These are phyloP conservation scores for Penicillium sp. DNA, from an alignment of 2,329 filamentous ascomycete species.

Conservation along the genomic window DNA sequence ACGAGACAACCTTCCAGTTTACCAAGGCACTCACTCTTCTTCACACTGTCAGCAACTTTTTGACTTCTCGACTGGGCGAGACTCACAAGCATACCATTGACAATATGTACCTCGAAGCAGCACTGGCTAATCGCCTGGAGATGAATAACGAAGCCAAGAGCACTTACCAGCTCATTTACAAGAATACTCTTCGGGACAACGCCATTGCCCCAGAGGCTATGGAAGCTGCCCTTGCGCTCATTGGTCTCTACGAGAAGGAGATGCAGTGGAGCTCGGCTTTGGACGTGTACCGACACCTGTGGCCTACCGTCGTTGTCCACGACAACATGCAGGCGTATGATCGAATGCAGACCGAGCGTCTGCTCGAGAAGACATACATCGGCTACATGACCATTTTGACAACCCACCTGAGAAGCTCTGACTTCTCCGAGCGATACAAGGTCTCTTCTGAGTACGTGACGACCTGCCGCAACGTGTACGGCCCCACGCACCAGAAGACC, in stretches of 20 bases:
- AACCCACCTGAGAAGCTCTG: conserved; percentile 42
- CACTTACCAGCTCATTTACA: conserved; percentile 51
- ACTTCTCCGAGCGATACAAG: conserved; percentile 49
- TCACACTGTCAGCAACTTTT: conserved; percentile 36
- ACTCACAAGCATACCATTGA: conserved; percentile 50
- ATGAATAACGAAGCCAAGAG: conserved; percentile 35
- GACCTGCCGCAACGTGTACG: conserved; percentile 46
- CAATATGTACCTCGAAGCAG: conserved; percentile 52
- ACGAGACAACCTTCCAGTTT: conserved; percentile 42
- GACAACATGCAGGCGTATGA: conserved; percentile 46
- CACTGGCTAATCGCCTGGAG: conserved; percentile 49
- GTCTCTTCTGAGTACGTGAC: conserved; percentile 54
- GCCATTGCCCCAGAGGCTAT: conserved; percentile 45
- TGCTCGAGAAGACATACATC: conserved; percentile 50
- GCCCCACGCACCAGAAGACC: conserved; percentile 38
- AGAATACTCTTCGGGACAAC: conserved; percentile 34
- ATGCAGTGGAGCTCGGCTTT: conserved; percentile 51
- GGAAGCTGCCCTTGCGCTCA: conserved; percentile 50
- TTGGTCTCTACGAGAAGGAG: conserved; percentile 49
- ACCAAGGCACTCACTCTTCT: conserved; percentile 34
- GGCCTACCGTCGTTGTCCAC: conserved; percentile 50
- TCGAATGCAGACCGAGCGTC: conserved; percentile 36
- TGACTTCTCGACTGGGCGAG: conserved; percentile 33
- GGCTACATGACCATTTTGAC: conserved; percentile 54
- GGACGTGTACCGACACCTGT: conserved; percentile 50